Evolutionary conservation across 345 rosid genomes (phyloP).

Genomic region (Populus tremula): DNA sequence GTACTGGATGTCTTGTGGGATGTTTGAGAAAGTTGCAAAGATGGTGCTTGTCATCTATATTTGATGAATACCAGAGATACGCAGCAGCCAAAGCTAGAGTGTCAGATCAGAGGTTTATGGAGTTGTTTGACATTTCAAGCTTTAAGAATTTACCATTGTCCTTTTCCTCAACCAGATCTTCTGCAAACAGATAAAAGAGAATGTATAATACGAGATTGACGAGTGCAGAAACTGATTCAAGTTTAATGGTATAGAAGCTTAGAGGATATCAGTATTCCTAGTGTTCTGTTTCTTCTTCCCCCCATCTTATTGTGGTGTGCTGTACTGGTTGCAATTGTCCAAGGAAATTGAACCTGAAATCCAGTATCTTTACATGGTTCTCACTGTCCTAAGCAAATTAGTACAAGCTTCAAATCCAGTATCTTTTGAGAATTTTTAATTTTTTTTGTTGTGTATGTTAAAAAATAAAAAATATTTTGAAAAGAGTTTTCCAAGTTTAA

Average conservation of each 20-base stretch:
- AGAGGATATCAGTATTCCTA: not conserved
- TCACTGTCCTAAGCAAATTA: not conserved
- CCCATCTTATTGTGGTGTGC: not conserved
- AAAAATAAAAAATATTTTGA: no score
- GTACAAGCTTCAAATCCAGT: not conserved
- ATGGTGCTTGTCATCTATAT: constrained; percentile 71
- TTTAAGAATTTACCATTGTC: constrained; percentile 44
- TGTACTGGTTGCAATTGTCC: not conserved
- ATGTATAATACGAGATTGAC: not conserved
- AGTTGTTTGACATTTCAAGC: constrained; percentile 56
- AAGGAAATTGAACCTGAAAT: not conserved
- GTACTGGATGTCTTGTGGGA: constrained; percentile 73
- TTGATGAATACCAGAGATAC: constrained; percentile 74
- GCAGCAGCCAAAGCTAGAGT: constrained; percentile 66
- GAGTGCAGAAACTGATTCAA: not conserved
- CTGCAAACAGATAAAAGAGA: constrained; percentile 26
- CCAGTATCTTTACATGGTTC: not conserved
- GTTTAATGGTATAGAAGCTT: not conserved
- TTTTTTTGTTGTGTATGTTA: no score
- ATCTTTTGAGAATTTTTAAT: no score
- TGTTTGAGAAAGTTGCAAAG: constrained; percentile 72
- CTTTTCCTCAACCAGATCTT: constrained; percentile 26
- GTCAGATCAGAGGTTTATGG: constrained; percentile 71
- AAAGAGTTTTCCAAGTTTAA: no score
- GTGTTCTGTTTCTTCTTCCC: not conserved